Conservation (phyloP, 345 rosid species). For the Murraya koenigii region DNA sequence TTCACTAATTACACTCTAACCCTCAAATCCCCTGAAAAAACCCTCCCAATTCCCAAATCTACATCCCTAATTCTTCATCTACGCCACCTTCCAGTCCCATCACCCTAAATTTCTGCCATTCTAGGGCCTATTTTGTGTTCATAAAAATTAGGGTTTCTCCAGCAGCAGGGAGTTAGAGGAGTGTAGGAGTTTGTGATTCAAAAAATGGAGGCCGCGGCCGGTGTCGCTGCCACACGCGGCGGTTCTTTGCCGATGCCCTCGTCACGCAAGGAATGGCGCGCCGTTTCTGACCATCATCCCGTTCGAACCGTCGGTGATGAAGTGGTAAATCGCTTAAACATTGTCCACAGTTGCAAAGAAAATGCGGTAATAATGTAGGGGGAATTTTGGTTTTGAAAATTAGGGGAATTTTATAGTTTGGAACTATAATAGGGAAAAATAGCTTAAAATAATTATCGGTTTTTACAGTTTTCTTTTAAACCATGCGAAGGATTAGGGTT, state of each 20-base stretch:
- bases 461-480: neutral
- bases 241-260: slow-evolving; percentile 63
- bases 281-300: slow-evolving; percentile 72
- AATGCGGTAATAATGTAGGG: neutral
- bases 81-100: neutral
- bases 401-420: neutral
- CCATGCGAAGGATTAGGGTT: neutral
- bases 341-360: neutral
- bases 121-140: slow-evolving; percentile 26
- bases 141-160: slow-evolving; percentile 32
- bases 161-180: slow-evolving; percentile 20
- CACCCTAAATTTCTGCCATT: slow-evolving; percentile 9
- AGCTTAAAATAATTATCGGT: neutral
- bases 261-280: slow-evolving; percentile 91
- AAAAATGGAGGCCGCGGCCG: slow-evolving; percentile 72
- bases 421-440: neutral
- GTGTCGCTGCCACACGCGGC: slow-evolving; percentile 60
- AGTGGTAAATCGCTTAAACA: slow-evolving; percentile 30
- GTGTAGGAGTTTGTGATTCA: slow-evolving; percentile 17
- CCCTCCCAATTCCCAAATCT: slow-evolving; percentile 6
- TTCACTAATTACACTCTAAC: slow-evolving; percentile 22
- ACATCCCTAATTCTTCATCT: slow-evolving; percentile 22
- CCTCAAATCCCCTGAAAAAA: slow-evolving; percentile 32
- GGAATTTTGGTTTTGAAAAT: neutral
- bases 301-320: slow-evolving; percentile 55